Evolutionary conservation across 2,329 filamentous ascomycete genomes (phyloP), one percentile per base, ranked within the genome.

Genomic region (Plectosphaerella cucumerina): DNA sequence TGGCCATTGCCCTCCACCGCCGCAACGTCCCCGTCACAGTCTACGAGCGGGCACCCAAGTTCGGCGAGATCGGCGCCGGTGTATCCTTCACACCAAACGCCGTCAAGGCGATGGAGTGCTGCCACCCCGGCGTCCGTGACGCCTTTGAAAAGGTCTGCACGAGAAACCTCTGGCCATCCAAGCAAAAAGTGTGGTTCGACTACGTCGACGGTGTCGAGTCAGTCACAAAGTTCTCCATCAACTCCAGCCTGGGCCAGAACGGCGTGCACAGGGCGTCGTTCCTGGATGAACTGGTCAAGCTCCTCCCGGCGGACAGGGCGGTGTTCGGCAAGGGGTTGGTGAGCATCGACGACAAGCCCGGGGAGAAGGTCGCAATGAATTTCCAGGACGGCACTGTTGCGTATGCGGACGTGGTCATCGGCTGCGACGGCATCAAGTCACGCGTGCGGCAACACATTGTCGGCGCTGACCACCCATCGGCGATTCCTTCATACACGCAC

Each of bases 351-450:
- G 47, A 60, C 17, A 57, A 3, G 5, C 33, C 59, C 6, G 33
- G 46, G 1, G 48, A 50, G 12, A 46, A 56, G 1, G 63, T 65
- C 3, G 49, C 54, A 2, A 57, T 74, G 44, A 57, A 26, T n/a
- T 75, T 75, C 48, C 53, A 60, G 0, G 73, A 76, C 37, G 71
- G 71, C 1, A 67, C 68, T 0, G 65, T 62, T 1, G 69, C 66
- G 3, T 55, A 61, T 8, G 68, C 71, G 4, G 68, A 71, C 22
- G 69, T 64, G 0, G 49, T 84, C 0, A 67, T 87, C 65, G 56
- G 79, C 1, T 83, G 80, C 57, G 82, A 86, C 61, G 82, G 82
- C 0, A 81, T 86, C 59, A 84, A 84, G 3, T 15, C 52, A 64
- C 63, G 50, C 65, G 65, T 6, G 65, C 68, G 84, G 15, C 64